Evolutionary conservation across 1,284 basidiomycete genomes (phyloP), one percentile per base, ranked within the genome.

Genomic region (Polyporus tsugae): DNA sequence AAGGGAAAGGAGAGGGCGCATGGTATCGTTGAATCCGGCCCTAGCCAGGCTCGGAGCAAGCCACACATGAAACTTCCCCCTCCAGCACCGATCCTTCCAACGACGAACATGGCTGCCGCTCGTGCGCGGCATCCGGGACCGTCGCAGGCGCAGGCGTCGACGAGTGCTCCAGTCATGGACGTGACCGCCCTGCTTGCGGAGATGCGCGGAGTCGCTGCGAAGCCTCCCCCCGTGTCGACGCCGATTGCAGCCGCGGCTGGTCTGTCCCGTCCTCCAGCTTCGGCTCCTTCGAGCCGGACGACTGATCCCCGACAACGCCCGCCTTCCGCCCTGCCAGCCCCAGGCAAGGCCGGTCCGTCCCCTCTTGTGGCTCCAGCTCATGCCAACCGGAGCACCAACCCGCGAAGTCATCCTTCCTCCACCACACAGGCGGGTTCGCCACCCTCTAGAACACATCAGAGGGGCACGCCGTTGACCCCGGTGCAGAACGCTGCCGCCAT

Each of bases 101-200:
- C 71, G 1, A 66, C 64, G 5, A 72, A 72, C 59, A 38, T 58
- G 5, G 49, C 33, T 0, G 19, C 61, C 5, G 62, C 52, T 0
- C 52, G 35, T 11, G 60, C 63, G n/a, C 61, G 33, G 22, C 66
- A 41, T 2, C 46, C 35, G 13, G 41, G 36, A 9, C 15, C 33
- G 1, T 22, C 59, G 11, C 39, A 36, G 35, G 55, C 55, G 0
- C 66, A 66, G 41, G 35, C 62, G 2, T 6, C 68, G 4, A 22
- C 58, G 15, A 17, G 41, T 4, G 63, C 60, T 4, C 61, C 68
- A 6, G 46, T 46, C 33, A 29, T 60, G 17, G 64, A 68, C 66
- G 65, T 72, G 19, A 15, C 13, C 25, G 60, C 60, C 19, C 44
- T 72, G 9, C 42, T 72, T 7, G 71, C 68, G 25, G 70, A 72